Base-by-base conservation (phyloP, 108 stramenopile species). In the Thalassiosira profunda region DNA sequence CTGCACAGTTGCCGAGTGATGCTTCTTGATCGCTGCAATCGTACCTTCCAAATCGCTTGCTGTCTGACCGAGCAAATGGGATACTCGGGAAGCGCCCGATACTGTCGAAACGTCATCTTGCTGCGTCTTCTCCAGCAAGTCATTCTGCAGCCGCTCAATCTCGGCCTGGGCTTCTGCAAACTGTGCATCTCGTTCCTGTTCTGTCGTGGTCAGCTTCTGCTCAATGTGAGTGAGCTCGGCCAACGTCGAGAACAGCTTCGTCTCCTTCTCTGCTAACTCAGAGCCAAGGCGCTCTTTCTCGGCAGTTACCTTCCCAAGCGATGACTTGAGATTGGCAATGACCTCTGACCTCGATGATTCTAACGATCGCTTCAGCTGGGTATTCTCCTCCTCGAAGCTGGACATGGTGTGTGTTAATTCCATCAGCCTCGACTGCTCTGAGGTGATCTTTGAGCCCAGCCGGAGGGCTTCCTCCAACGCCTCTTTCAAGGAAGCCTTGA, bases 11-110 rank as follows among this genome's bases (percentile, higher is more conserved):
- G 46, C 25, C 21, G 29, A 33, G 24, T 77, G 67, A 15, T 77
- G 67, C 30, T 63, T 77, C 36, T 77, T 77, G 24, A 77, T 77
- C 34, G 59, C 76, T 41, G 26, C 43, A 8, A 69, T 55, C 49
- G 76, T 63, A 21, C 46, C 24, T 44, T 77, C 67, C 6, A 77
- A 56, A 25, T 77, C 76, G 58, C 53, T 46, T 11, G 59, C 66
- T 68, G 76, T 77, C 42, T 62, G 67, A 37, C 43, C 52, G 20
- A 70, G 48, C 15, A 64, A 7, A 10, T 57, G 53, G 24, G 52
- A 47, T 40, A 43, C 56, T 23, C 29, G 26, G 1, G 72, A 58
- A 3, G 26, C 31, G 31, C 42, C 26, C 23, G 76, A 77, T 21
- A 55, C 29, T 57, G 45, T 40, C 10, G 76, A 77, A 17, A 21